phyloP scores from a whole-genome alignment of 208 protist genomes.

The Novymonas esmeraldas region DNA sequence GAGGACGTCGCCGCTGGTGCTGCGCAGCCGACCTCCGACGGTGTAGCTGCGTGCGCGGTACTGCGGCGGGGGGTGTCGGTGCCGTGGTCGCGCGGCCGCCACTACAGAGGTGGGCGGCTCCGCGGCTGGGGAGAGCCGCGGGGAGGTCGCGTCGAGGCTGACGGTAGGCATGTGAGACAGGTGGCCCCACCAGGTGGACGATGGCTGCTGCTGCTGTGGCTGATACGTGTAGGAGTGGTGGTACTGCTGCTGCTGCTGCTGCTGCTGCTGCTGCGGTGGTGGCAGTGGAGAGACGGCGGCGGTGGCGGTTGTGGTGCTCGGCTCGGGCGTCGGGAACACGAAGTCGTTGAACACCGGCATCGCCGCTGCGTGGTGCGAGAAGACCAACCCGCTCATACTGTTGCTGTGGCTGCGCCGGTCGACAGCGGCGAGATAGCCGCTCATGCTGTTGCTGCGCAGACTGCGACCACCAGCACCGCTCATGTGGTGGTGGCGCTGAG shows the following conservation, averaged over 20 bases:
- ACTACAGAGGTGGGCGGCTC: not conserved
- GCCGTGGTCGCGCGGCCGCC: not conserved
- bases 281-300: not conserved
- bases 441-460: slow-evolving; percentile 12
- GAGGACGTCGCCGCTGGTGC: not conserved
- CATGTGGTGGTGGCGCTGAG: no score
- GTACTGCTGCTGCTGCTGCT: not conserved
- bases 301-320: no score
- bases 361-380: not conserved
- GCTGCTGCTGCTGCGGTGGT: not conserved
- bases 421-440: not conserved
- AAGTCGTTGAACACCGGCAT: not conserved
- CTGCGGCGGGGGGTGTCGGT: slow-evolving; percentile 1
- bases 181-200: not conserved
- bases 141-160: not conserved
- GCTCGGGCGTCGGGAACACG: not conserved
- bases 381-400: no score
- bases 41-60: slow-evolving; percentile 24
- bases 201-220: not conserved
- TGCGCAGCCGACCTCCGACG: not conserved
- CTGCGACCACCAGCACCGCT: no score
- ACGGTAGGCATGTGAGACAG: slow-evolving; percentile 1
- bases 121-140: not conserved
- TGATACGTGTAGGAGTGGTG: not conserved
- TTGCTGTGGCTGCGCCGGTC: not conserved